phyloP scores from a whole-genome alignment of 163 green algal genomes.

The Scenedesmus sp. region DNA sequence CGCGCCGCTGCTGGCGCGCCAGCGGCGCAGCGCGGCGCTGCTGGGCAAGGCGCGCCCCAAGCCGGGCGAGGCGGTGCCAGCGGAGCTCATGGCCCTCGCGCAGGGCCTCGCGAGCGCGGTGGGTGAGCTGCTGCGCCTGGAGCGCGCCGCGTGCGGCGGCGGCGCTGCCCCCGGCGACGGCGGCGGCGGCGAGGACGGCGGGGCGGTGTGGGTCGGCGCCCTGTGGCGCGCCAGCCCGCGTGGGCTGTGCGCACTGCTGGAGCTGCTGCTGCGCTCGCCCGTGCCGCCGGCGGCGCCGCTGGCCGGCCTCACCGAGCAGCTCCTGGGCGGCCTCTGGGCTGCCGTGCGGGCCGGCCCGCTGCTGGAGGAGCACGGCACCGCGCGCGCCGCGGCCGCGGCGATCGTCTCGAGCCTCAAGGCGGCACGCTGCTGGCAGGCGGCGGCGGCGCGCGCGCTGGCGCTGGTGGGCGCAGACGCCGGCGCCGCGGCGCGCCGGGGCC shows the following conservation, averaged over 20 bases:
- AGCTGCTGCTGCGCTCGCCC: slow-evolving; percentile 38
- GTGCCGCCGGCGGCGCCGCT: neutral
- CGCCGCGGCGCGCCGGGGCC: neutral
- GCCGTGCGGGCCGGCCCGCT: slow-evolving; percentile 6
- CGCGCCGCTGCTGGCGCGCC: neutral
- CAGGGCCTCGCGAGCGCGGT: slow-evolving; percentile 18
- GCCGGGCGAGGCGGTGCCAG: neutral
- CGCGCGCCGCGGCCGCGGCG: neutral
- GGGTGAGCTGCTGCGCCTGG: slow-evolving; percentile 28
- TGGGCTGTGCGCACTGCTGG: neutral
- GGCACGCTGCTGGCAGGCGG: slow-evolving; percentile 9
- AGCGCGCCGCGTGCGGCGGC: slow-evolving; percentile 15
- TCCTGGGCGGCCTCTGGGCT: slow-evolving; percentile 30
- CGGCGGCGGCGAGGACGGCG: neutral
- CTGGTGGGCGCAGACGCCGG: neutral
- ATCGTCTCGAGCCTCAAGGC: no score
- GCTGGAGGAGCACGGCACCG: slow-evolving; percentile 5
- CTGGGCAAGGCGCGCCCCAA: slow-evolving; percentile 20
- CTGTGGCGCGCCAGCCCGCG: slow-evolving; percentile 9
- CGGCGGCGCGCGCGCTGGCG: neutral
- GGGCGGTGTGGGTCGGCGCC: slow-evolving; percentile 4
- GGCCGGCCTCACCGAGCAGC: slow-evolving; percentile 11
- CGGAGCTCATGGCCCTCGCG: slow-evolving; percentile 14
- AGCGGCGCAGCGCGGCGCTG: neutral
- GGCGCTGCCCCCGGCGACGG: neutral